Base-by-base conservation (phyloP, 2,329 filamentous ascomycete species). In the Dothistroma pini region DNA sequence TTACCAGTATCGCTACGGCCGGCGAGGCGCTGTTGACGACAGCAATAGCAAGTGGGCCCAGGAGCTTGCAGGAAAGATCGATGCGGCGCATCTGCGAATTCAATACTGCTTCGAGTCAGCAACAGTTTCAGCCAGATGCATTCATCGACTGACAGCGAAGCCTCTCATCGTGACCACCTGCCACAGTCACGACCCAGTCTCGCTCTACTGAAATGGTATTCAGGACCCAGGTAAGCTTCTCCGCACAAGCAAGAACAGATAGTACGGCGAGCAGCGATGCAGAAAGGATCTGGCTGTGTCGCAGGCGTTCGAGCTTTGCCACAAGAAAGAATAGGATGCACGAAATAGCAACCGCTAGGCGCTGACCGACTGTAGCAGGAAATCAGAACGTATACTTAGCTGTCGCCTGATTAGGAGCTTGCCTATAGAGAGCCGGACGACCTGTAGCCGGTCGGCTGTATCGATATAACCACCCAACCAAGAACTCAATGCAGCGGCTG, bases 191-290 rank as follows among this genome's bases (percentile, higher is more conserved):
- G 44, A 78, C 75, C 88, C 89, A 91, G 67, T 92, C 89, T 68
- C 86, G 79, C 72, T 91, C 89, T 0, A 92, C 81, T 0, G 89
- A 79, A 0, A 91, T 83, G 0, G 84, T 79, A 70, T 91, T 91
- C 71, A 85, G 80, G 6, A 87, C 80, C 1, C 86, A 80, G 14
- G 79, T 80, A 9, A 90, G 73, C 71, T 91, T 92, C 74, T 92
- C 89, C 1, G 87, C 69, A 59, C 88, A 89, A 0, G 87, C 86
- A 50, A 90, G 75, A 0, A 9, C 41, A 38, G 52, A 34, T 25
- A 54, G 32, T 19, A 41, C 2, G 10, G 22, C 52, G 7, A 50
- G 8, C 14, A 44, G n/a, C 16, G n/a, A 44, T n/a, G 41, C 41
- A 44, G 41, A n/a, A n/a, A 44, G 14, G 14, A 44, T 14, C 8